These are phyloP conservation scores for Oenanthe javanica DNA, from an alignment of 140 eudicot genomes.

Conservation along the genomic window DNA sequence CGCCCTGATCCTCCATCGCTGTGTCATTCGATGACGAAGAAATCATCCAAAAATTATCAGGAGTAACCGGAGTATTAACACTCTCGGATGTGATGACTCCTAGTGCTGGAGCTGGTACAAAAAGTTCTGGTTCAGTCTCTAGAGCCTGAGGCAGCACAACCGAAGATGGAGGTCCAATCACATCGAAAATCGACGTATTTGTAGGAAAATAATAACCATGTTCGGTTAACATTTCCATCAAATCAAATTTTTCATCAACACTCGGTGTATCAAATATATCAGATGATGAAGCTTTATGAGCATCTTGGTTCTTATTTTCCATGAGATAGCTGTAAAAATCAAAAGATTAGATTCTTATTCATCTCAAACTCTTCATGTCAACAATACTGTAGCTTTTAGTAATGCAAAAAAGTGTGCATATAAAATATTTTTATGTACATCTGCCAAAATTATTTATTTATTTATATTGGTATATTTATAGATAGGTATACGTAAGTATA, in stretches of 20 bases:
- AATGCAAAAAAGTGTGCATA: not conserved
- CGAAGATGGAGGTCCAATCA: conserved; percentile 18
- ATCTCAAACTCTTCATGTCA: conserved; percentile 6
- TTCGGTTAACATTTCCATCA: conserved; percentile 29
- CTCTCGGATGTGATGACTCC: conserved; percentile 38
- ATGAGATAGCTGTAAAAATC: conserved; percentile 15
- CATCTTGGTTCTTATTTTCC: conserved; percentile 32
- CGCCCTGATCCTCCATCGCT: not conserved
- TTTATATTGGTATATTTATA: not conserved
- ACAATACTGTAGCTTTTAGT: not conserved
- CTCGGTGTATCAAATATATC: conserved; percentile 22
- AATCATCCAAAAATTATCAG: not conserved
- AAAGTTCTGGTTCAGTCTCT: conserved; percentile 2
- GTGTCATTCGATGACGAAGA: conserved; percentile 5
- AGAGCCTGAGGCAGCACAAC: not conserved
- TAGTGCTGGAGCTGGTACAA: conserved; percentile 24
- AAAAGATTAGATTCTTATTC: conserved; percentile 50
- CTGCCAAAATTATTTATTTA: too few relatives aligned
- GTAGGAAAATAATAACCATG: conserved; percentile 25
- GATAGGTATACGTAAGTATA: not conserved
- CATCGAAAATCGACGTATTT: conserved; percentile 30
- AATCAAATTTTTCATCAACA: conserved; percentile 4
- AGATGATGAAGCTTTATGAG: not conserved
- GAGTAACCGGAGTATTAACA: conserved; percentile 39
- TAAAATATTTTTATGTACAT: not conserved